Base-by-base conservation (phyloP, 176 grass and related monocot species). In the Eragrostis curvula region DNA sequence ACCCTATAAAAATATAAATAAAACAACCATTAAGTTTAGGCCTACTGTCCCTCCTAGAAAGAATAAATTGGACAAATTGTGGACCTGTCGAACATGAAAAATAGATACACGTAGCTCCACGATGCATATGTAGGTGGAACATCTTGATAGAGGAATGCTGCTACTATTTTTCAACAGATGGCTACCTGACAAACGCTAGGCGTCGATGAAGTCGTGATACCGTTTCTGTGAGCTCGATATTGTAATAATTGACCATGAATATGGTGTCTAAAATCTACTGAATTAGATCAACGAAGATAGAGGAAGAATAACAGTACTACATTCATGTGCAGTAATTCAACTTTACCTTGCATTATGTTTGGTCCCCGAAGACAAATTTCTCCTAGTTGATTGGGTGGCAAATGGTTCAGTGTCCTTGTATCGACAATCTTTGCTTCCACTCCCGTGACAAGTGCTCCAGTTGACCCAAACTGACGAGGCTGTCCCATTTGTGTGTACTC, bases 341-440 rank as follows among this genome's bases (percentile, higher is more conserved):
- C 52, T 80, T 59, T 86, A 98, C 93, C 96, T 93, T 91, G 67
- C 96, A 98, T 98, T 84, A 95, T 91, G 66, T 95, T 94, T 75
- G 84, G 88, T 47, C 96, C 96, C 36, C 85, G 85, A 66, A 98
- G 46, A 66, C 92, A 98, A 55, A 98, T 84, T 84, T 98, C 96
- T 58, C 96, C 96, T 43, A 91, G 56, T 88, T 95, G 77, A 88
- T 91, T 91, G 2, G 96, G 90, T 42, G 90, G 90, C 42, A 98
- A 76, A 87, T 66, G 61, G 39, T 88, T 88, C 64, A 68, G 44
- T 53, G 87, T 98, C 5, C 95, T 80, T 32, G 89, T 36, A 65
- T 84, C 68, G 3, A 98, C 58, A 77, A 98, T 52, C 81, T 98
- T 98, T 76, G 79, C 93, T 81, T 98, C 92, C 68, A 93, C 64